Percentiles rank a stretch among this genome's conserved stretches.
These are phyloP conservation scores for Graphilbum fragrans DNA, from an alignment of 2,329 filamentous ascomycete genomes.

Conservation along the genomic window DNA sequence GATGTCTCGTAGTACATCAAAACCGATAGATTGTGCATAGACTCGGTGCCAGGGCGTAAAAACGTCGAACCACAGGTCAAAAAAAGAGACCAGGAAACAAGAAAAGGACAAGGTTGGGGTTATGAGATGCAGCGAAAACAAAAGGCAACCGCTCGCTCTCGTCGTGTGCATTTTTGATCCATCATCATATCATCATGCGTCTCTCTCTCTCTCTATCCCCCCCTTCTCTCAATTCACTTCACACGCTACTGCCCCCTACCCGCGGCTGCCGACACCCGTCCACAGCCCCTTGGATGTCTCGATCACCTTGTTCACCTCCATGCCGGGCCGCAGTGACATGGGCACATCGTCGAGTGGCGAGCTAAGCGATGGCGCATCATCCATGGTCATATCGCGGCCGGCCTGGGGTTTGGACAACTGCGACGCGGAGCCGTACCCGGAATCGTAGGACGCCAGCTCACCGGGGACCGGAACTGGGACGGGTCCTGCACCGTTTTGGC, in stretches of 20 bases:
- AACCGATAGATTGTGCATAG: too few relatives aligned
- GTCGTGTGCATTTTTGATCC: background rate
- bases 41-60: too few relatives aligned
- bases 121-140: too few relatives aligned
- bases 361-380: constrained; percentile 22
- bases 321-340: constrained; percentile 40
- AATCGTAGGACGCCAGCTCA: constrained; percentile 21
- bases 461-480: constrained; percentile 4
- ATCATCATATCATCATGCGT: background rate
- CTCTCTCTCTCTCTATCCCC: background rate
- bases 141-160: too few relatives aligned
- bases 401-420: constrained; percentile 15
- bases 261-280: constrained; percentile 24
- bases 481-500: background rate
- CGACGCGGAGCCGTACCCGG: constrained; percentile 36
- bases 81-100: too few relatives aligned
- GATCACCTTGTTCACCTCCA: constrained; percentile 42
- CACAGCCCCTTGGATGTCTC: constrained; percentile 54
- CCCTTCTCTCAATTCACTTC: too few relatives aligned
- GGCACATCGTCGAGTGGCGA: constrained; percentile 18
- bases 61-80: too few relatives aligned
- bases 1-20: too few relatives aligned
- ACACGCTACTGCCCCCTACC: constrained; percentile 6
- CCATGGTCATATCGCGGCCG: constrained; percentile 34
- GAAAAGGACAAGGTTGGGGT: too few relatives aligned